phyloP scores from a whole-genome alignment of 1,139 yeast genomes.

The Candida sanyaensis region DNA sequence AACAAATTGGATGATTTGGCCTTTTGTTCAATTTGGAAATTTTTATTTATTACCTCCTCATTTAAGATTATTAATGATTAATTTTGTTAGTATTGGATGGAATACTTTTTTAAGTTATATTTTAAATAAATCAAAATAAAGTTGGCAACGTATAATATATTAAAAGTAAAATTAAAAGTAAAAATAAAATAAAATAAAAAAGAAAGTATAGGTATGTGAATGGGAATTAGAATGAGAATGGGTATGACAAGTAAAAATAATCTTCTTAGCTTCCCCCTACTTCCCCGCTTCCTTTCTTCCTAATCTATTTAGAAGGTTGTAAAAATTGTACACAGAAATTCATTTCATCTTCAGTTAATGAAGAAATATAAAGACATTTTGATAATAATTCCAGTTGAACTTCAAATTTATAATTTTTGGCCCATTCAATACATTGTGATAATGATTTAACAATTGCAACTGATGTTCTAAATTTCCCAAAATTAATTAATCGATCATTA shows the following conservation, averaged over 20 bases:
- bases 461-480: conserved; percentile 74
- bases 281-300: no score
- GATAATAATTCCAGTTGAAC: conserved; percentile 66
- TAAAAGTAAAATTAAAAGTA: background rate
- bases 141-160: background rate
- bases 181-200: no score
- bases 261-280: no score
- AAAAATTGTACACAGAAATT: conserved; percentile 22
- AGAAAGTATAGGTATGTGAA: no score
- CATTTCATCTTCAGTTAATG: conserved; percentile 81
- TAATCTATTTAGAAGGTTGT: background rate
- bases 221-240: no score
- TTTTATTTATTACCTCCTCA: conserved; percentile 71
- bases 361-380: conserved; percentile 78
- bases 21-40: conserved; percentile 70
- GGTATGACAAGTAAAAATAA: no score
- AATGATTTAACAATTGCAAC: conserved; percentile 79
- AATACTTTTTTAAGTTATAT: conserved; percentile 68
- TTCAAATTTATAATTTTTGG: conserved; percentile 57
- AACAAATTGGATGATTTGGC: conserved; percentile 87
- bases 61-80: conserved; percentile 66
- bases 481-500: conserved; percentile 54
- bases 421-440: conserved; percentile 85
- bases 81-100: conserved; percentile 77
- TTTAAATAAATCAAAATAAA: conserved; percentile 11